Conservation (phyloP, 345 rosid species). For the Adansonia digitata region DNA sequence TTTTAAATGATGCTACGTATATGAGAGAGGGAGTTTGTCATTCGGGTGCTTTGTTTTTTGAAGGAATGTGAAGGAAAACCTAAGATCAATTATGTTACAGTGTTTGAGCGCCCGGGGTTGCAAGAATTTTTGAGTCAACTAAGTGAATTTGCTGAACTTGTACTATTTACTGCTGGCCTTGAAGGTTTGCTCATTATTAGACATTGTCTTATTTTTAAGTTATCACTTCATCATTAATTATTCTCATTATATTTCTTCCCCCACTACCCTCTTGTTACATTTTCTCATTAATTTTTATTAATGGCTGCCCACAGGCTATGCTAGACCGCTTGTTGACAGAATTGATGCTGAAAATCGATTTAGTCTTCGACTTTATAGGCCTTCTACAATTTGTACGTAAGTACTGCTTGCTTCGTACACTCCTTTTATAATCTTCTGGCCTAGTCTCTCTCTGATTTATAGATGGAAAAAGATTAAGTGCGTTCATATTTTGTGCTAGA, state of each 20-base stretch:
- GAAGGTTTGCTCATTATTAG: slow-evolving; percentile 58
- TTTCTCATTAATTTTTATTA: background rate
- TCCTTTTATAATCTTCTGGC: slow-evolving; percentile 3
- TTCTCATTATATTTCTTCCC: background rate
- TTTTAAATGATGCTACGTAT: slow-evolving; percentile 1
- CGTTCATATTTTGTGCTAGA: background rate
- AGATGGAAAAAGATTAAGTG: background rate
- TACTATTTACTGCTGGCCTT: slow-evolving; percentile 90
- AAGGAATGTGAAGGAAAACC: slow-evolving; percentile 81
- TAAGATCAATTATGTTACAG: slow-evolving; percentile 76
- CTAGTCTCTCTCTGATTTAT: background rate
- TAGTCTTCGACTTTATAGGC: slow-evolving; percentile 78
- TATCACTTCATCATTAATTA: background rate
- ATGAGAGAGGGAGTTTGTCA: slow-evolving; percentile 23
- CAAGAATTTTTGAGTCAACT: slow-evolving; percentile 66
- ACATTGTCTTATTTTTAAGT: background rate
- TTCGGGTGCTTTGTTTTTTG: slow-evolving; percentile 23
- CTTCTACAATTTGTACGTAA: slow-evolving; percentile 96
- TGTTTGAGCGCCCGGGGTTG: slow-evolving; percentile 92
- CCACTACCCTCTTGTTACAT: background rate
- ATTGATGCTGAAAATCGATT: slow-evolving; percentile 71
- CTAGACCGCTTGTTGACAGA: slow-evolving; percentile 87
- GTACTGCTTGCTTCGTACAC: slow-evolving; percentile 15
- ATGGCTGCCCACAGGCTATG: slow-evolving; percentile 55
- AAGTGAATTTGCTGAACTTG: slow-evolving; percentile 75